Evolutionary conservation across 768 basidiomycete genomes (phyloP).

Genomic region (Pleurotus ostreatus): DNA sequence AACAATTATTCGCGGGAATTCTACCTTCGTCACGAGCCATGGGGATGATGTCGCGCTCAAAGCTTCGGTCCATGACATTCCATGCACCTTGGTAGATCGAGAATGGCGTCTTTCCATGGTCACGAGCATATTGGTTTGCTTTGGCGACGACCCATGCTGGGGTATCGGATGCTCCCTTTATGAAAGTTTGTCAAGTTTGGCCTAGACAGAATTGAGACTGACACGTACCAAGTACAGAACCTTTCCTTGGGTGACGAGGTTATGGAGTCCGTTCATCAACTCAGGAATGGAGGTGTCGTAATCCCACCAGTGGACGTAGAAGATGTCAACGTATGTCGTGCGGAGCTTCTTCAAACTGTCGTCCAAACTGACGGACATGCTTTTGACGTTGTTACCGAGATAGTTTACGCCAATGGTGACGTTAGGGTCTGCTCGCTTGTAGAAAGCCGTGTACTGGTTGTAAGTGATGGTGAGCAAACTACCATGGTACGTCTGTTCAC

Average conservation of each 20-base stretch:
- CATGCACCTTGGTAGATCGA: conserved; percentile 48
- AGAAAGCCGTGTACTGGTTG: conserved; percentile 26
- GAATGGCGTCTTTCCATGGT: conserved; percentile 47
- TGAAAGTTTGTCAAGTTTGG: neutral
- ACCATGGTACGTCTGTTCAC: too few relatives aligned
- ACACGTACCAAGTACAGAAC: conserved; percentile 38
- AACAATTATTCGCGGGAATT: conserved; percentile 18
- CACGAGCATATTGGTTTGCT: conserved; percentile 47
- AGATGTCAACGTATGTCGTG: conserved; percentile 42
- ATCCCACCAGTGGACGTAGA: conserved; percentile 52
- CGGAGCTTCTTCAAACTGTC: conserved; percentile 43
- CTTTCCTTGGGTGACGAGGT: conserved; percentile 47
- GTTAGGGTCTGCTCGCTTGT: conserved; percentile 19
- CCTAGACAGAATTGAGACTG: neutral
- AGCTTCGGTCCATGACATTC: conserved; percentile 39
- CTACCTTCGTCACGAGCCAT: conserved; percentile 39
- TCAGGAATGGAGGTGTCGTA: conserved; percentile 49
- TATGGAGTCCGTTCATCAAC: conserved; percentile 52
- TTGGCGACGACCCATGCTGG: conserved; percentile 47
- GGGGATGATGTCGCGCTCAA: conserved; percentile 53
- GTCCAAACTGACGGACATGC: conserved; percentile 34
- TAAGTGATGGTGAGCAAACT: neutral
- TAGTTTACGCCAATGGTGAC: conserved; percentile 33
- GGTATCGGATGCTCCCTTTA: conserved; percentile 34
- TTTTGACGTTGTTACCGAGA: conserved; percentile 46